Base-by-base conservation (phyloP, 2,329 filamentous ascomycete species). In the Laburnicola sp. region DNA sequence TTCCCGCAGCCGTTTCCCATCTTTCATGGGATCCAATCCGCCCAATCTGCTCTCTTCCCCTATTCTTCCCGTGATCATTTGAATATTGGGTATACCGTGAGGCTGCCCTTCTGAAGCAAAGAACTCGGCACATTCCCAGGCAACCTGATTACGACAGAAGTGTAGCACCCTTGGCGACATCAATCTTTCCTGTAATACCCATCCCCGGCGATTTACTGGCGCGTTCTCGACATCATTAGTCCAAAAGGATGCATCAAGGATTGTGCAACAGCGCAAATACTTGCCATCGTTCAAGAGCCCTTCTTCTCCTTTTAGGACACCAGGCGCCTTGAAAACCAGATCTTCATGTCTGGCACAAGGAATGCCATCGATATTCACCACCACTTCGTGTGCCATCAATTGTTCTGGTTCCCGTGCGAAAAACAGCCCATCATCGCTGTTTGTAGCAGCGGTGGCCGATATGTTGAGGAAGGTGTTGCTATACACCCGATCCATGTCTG, bases 391-490 rank as follows among this genome's bases (percentile, higher is more conserved):
- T 10, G 60, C 62, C 45, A 32, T 42, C 0, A 62, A 41, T 2
- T 27, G 23, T 6, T 60, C 50, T 0, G 53, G 53, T 0, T 21
- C n/a, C 0, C 46, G 37, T 10, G 47, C 5, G 3, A 51, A 53
- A 26, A 63, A 64, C 1, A 66, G 31, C 0, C 64, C 62, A 9
- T 45, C 30, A 7, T 57, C 27, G 3, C 54, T 45, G n/a, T 64
- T 27, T 3, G 25, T 6, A 1, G 64, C 48, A 11, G 56, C 51
- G 3, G 64, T 65, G 1, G 64, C 62, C 6, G 63, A 65, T 0
- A 67, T 58, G 8, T 65, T 67, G 6, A 65, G 54, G 22, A 46
- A 67, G 1, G 61, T 40, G 10, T 57, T 21, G 4, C 36, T 27
- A 22, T 63, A 65, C 0, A 65, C 44, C 5, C 47, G 37, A 4